Percentiles rank a stretch among this genome's conserved stretches.
Conservation (phyloP, 2,329 filamentous ascomycete genomes). For the Fusarium sp. region DNA sequence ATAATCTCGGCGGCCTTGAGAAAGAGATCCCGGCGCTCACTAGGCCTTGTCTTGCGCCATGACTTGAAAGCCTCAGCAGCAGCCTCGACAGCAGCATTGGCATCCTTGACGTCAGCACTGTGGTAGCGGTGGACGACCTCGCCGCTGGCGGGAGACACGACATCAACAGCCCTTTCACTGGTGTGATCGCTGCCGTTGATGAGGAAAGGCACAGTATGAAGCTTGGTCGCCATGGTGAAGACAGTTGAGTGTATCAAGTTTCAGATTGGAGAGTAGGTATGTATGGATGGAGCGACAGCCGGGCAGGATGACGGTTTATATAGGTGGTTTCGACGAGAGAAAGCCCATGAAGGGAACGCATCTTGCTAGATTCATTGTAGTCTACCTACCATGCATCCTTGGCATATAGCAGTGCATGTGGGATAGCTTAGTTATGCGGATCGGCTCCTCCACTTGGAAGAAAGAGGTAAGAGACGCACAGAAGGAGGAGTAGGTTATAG, state of each 20-base stretch:
- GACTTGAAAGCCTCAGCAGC: conserved; percentile 74
- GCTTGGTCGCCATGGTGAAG: conserved; percentile 30
- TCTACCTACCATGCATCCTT: neutral
- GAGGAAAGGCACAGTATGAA: conserved; percentile 51
- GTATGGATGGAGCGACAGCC: neutral
- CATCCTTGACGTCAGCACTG: conserved; percentile 65
- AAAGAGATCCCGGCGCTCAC: conserved; percentile 73
- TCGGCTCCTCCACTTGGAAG: conserved; percentile 3
- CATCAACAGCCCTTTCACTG: conserved; percentile 60
- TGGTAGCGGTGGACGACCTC: conserved; percentile 64
- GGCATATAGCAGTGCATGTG: neutral
- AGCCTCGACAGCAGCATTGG: conserved; percentile 59
- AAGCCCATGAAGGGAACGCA: neutral
- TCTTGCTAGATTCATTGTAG: neutral
- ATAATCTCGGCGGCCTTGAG: conserved; percentile 74
- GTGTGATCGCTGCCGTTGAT: conserved; percentile 56
- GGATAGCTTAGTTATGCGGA: conserved; percentile 6
- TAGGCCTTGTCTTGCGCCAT: conserved; percentile 72
- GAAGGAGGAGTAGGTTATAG: neutral
- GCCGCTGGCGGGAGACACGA: conserved; percentile 64
- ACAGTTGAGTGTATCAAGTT: neutral
- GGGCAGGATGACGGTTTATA: conserved; percentile 25
- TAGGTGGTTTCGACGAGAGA: conserved; percentile 1
- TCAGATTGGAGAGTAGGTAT: neutral
- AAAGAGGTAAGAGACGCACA: neutral